These are phyloP conservation scores for Diaporthe vexans DNA, from an alignment of 2,329 filamentous ascomycete genomes.

Conservation along the genomic window DNA sequence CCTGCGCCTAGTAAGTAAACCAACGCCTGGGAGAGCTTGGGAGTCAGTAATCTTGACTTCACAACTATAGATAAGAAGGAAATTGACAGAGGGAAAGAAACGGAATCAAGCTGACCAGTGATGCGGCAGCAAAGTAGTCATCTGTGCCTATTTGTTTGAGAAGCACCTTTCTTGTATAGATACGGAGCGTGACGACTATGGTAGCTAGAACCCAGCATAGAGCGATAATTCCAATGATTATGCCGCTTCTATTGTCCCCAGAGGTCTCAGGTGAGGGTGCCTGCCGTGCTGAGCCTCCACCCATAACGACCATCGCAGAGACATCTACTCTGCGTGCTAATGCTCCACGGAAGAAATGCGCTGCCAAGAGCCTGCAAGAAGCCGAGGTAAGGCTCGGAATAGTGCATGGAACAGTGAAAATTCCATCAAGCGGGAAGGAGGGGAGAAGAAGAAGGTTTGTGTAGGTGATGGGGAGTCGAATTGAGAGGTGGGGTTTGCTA, in stretches of 20 bases:
- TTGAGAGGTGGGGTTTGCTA: not conserved
- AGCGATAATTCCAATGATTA: not conserved
- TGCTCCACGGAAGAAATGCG: not conserved
- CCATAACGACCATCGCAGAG: not conserved
- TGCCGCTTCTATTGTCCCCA: constrained; percentile 2
- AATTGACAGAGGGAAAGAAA: too few relatives aligned
- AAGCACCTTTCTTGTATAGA: constrained; percentile 17
- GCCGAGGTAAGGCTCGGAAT: not conserved
- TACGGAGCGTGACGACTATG: not conserved
- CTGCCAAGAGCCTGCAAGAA: not conserved
- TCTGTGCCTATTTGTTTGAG: constrained; percentile 4
- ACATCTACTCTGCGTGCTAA: not conserved
- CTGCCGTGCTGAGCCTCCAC: not conserved
- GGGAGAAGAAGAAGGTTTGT: not conserved
- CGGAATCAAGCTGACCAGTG: not conserved
- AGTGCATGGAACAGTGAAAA: not conserved
- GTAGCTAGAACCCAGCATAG: constrained; percentile 2
- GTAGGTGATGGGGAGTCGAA: not conserved
- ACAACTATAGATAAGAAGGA: too few relatives aligned
- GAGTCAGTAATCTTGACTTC: not conserved
- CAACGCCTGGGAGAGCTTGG: not conserved
- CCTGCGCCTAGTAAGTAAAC: constrained; percentile 2
- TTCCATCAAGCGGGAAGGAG: not conserved
- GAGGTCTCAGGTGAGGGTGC: not conserved
- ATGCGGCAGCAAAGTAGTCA: constrained; percentile 13